A percentile compares a stretch with the other conserved stretches of the same genome.
Conservation (phyloP, 495 filamentous ascomycete species). For the Trichocladium antarcticum region DNA sequence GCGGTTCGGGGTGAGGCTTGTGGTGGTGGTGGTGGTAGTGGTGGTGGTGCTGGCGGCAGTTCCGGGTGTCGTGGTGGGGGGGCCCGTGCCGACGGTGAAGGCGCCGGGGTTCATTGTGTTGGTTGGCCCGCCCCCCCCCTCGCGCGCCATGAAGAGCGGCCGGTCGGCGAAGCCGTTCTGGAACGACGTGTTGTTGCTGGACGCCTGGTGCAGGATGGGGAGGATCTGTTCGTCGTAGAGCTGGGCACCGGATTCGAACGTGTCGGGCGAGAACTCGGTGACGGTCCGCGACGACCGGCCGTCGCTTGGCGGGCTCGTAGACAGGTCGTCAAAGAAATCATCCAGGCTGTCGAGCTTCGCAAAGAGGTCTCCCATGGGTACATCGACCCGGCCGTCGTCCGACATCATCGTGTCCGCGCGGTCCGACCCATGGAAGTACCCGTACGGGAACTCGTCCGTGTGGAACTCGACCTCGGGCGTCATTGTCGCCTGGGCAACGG, state of each 20-base stretch:
- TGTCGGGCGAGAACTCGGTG: conserved; percentile 48
- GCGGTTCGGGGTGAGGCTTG: conserved; percentile 26
- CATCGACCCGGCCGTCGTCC: conserved; percentile 63
- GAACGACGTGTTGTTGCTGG: conserved; percentile 53
- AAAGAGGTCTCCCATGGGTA: conserved; percentile 68
- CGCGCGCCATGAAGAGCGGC: conserved; percentile 39
- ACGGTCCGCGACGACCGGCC: conserved; percentile 51
- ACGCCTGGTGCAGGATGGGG: conserved; percentile 70
- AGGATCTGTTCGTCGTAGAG: conserved; percentile 90
- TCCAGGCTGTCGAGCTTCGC: conserved; percentile 87
- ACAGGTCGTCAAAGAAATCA: conserved; percentile 74
- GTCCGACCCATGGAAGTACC: conserved; percentile 55
- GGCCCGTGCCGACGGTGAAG: conserved; percentile 32
- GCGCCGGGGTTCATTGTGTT: conserved; percentile 55
- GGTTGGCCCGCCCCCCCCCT: conserved; percentile 20
- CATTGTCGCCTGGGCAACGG: conserved; percentile 53
- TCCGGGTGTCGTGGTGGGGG: background rate
- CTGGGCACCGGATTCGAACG: conserved; percentile 65
- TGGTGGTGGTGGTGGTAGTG: background rate
- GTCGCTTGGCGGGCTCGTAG: conserved; percentile 43
- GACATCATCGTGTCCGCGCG: conserved; percentile 86
- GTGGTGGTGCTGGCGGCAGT: background rate
- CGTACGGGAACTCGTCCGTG: conserved; percentile 71
- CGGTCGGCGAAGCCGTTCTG: conserved; percentile 78
- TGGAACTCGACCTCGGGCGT: conserved; percentile 89